phyloP scores from a whole-genome alignment of 2,329 filamentous ascomycete species.

The Parastagonospora nodorum region DNA sequence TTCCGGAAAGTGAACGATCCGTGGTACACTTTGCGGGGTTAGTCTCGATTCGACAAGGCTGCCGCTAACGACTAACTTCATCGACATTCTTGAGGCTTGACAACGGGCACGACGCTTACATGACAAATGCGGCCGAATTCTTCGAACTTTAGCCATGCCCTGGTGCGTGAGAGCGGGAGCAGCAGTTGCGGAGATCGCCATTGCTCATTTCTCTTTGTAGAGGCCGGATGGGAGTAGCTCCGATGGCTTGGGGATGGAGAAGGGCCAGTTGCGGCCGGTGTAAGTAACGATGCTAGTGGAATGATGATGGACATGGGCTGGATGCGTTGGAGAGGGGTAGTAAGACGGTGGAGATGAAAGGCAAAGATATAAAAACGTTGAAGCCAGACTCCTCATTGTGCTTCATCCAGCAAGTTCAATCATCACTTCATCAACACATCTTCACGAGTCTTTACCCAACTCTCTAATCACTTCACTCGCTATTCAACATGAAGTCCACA shows the following conservation, averaged over 20 bases:
- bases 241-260: neutral
- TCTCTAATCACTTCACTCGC: neutral
- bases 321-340: neutral
- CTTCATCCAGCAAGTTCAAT: neutral
- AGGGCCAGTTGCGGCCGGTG: neutral
- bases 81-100: neutral
- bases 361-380: constrained; percentile 1
- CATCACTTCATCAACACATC: neutral
- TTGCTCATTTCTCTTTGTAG: neutral
- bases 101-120: neutral
- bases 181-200: neutral
- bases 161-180: neutral
- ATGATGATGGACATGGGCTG: neutral
- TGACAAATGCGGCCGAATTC: neutral
- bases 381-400: neutral
- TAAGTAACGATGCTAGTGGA: neutral
- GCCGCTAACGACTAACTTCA: neutral
- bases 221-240: neutral
- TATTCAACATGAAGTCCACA: constrained; percentile 16
- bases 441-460: neutral
- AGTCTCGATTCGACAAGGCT: neutral
- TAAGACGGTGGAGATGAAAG: neutral
- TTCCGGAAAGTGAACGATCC: neutral
- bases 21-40: constrained; percentile 3
- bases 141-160: neutral